Base-by-base conservation (phyloP, 371 early-diverging fungal genomes). In the Lichtheimia ornata region DNA sequence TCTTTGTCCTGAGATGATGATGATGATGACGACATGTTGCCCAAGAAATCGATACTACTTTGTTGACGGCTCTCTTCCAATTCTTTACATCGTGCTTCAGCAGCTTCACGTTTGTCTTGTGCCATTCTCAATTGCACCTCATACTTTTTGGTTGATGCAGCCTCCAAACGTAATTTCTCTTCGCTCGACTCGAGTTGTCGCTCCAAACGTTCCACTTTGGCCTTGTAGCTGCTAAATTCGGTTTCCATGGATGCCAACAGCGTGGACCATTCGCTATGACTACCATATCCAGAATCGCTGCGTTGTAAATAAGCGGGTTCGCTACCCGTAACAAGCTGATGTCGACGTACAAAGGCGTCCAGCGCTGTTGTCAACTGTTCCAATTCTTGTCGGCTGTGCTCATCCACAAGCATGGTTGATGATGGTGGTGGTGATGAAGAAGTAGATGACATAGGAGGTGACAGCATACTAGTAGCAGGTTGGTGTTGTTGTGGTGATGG, bases 111-210 rank as follows among this genome's bases (percentile, higher is more conserved):
- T 20, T 67, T 64, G 0, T 67, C 63, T 35, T 73, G 71, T 51
- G 63, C 57, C n/a, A 65, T 67, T 24, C 63, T 64, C 6, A 76
- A 50, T n/a, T 76, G 73, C 28, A 70, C 55, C 18, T 72, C 70
- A 6, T 68, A 53, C 40, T 74, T 72, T 43, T 74, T 77, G 30
- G 59, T 64, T 4, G 74, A 57, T 35, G 64, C 50, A 18, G 64
- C 42, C 24, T 72, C 66, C 1, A 76, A 5, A 2, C 64, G 68
- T 5, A 64, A 50, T 17, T 61, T 53, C 27, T 73, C 71, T 30
- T 73, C 56, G 7, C 43, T 58, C 11, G 67, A 28, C 9, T 59
- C 64, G 0, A 72, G 44, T 40, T 71, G 58, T 2, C 59, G 56
- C 27, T 73, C 68, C 9, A 71, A 50, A 3, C 65, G 57, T 13